Conservation (phyloP, 2,329 filamentous ascomycete species). For the Epichloe sibirici region DNA sequence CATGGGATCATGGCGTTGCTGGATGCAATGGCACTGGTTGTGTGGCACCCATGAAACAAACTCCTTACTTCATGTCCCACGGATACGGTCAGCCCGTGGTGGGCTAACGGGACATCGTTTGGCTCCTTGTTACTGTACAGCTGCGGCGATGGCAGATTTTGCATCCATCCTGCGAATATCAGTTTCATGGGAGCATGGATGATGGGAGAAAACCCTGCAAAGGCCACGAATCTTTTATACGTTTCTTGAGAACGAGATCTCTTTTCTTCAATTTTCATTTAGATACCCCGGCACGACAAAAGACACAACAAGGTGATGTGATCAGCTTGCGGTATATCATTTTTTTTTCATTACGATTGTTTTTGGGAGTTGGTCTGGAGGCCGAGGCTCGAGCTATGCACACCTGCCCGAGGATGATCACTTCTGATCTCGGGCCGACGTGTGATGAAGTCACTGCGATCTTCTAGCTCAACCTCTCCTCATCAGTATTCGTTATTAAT, state of each 20-base stretch:
- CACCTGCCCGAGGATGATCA: no score
- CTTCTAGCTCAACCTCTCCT: not conserved
- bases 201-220: slow-evolving; percentile 14
- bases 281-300: slow-evolving; percentile 30
- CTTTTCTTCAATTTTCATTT: slow-evolving; percentile 19
- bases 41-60: slow-evolving; percentile 31
- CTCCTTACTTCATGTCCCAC: slow-evolving; percentile 35
- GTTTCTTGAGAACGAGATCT: slow-evolving; percentile 20
- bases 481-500: slow-evolving; percentile 21
- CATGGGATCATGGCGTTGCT: slow-evolving; percentile 38
- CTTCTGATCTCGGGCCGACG: not conserved
- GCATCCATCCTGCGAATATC: no score
- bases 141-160: not conserved
- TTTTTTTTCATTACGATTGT: slow-evolving; percentile 5
- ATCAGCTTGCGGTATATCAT: slow-evolving; percentile 14
- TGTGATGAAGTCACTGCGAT: not conserved
- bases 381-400: not conserved
- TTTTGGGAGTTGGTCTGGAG: not conserved
- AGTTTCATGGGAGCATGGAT: not conserved
- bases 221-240: slow-evolving; percentile 22
- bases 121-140: not conserved
- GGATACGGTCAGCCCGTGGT: slow-evolving; percentile 43
- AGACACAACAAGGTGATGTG: slow-evolving; percentile 14
- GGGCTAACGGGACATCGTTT: slow-evolving; percentile 24
- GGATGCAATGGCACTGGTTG: slow-evolving; percentile 40